These are phyloP conservation scores for Candida gorgasii DNA, from an alignment of 805 yeast genomes.

Conservation along the genomic window DNA sequence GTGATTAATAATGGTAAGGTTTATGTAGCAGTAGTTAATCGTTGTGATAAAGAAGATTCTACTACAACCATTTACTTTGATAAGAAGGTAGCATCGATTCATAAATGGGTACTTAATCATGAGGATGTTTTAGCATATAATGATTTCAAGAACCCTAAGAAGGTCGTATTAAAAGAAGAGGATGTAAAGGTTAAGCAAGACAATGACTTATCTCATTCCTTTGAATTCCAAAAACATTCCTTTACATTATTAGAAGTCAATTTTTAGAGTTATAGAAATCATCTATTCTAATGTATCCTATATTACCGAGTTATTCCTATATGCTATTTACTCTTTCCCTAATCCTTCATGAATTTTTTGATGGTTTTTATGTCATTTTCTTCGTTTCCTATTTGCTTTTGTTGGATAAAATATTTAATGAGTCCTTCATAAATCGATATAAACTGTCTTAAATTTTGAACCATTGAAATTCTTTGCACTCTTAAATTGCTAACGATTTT, in stretches of 20 bases:
- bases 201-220: slow-evolving; percentile 17
- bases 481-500: slow-evolving; percentile 49
- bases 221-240: slow-evolving; percentile 22
- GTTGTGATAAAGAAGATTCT: slow-evolving; percentile 23
- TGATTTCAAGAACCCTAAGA: slow-evolving; percentile 24
- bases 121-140: slow-evolving; percentile 31
- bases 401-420: slow-evolving; percentile 20
- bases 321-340: not conserved
- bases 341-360: slow-evolving; percentile 3
- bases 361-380: not conserved
- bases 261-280: slow-evolving; percentile 4
- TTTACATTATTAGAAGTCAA: slow-evolving; percentile 16
- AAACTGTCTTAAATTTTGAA: slow-evolving; percentile 57
- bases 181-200: slow-evolving; percentile 28
- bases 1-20: slow-evolving; percentile 23
- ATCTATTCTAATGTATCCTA: too few species aligned
- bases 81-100: slow-evolving; percentile 14
- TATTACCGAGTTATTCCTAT: slow-evolving; percentile 1
- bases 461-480: slow-evolving; percentile 57
- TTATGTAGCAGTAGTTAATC: slow-evolving; percentile 28
- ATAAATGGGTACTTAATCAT: slow-evolving; percentile 24
- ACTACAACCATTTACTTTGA: slow-evolving; percentile 20
- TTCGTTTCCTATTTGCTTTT: not conserved
- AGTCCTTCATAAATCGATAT: slow-evolving; percentile 48
- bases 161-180: slow-evolving; percentile 19